Base-by-base conservation (phyloP, 2,329 filamentous ascomycete species). In the Geosmithia putterillii region DNA sequence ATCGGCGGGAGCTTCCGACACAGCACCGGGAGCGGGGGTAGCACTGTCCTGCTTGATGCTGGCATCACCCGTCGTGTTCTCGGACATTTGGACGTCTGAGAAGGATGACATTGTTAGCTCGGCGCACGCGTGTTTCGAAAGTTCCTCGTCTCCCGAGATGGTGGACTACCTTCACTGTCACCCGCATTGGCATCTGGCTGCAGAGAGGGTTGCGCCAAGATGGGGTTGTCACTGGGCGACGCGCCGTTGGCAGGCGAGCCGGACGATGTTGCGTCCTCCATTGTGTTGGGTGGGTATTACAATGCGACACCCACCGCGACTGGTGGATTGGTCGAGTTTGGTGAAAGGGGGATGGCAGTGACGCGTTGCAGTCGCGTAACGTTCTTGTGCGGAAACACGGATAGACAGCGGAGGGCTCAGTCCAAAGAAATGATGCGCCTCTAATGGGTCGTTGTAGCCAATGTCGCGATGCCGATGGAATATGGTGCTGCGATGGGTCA, bases 1-100 rank as follows among this genome's bases (percentile, higher is more conserved):
- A 66, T 87, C 79, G 52, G 82, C 67, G n/a, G 78, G 75, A 55
- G 81, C 83, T 56, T 83, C 79, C 47, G 65, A 66, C 41, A 55
- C 53, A 45, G 61, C 67, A 48, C 68, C 69, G 47, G 77, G 71
- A 18, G 73, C 76, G 42, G 73, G 70, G 25, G 76, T 75, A 35
- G 72, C 69, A 53, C 69, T 76, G 51, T 81, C 78, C 57, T 79
- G 75, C 60, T 79, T 79, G 44, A 77, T 70, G 32, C 61, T 61
- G 40, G 67, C 62, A 36, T 77, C 73, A 43, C 76, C 70, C 25
- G 61, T 61, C 39, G 67, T 61, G 32, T 77, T 72, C 50, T 79
- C 76, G 21, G 68, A 69, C 78, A 84, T 84, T 48, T 76, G 71
- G 38, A 81, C 63, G 65, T 86, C 81, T 79, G 51, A 4, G 35